Evolutionary conservation across 768 basidiomycete genomes (phyloP).

Genomic region (Piloderma croceum): DNA sequence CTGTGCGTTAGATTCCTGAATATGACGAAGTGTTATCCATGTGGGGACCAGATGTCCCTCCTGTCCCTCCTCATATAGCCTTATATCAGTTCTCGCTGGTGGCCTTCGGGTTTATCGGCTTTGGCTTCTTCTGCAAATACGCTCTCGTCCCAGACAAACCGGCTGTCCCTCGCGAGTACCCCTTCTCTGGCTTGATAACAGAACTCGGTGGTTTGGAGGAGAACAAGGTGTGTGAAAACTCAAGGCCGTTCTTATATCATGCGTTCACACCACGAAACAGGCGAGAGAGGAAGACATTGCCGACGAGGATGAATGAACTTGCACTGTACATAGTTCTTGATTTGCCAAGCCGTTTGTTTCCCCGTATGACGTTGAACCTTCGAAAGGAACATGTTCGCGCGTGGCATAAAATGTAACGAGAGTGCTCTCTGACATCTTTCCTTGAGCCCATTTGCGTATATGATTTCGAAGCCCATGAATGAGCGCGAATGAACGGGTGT

Average conservation of each 20-base stretch:
- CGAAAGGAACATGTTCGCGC: no score
- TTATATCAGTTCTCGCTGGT: conserved; percentile 62
- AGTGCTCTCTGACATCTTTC: no score
- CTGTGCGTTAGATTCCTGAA: conserved; percentile 60
- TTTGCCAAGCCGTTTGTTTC: no score
- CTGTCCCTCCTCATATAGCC: conserved; percentile 53
- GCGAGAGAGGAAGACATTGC: conserved; percentile 32
- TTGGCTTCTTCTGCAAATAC: conserved; percentile 55
- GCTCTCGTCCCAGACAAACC: conserved; percentile 55
- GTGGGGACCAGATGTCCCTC: conserved; percentile 81
- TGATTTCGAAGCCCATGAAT: no score
- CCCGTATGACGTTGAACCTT: no score
- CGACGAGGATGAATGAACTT: conserved; percentile 24
- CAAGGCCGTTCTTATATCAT: background rate
- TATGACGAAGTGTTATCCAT: conserved; percentile 76
- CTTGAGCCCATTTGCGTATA: no score
- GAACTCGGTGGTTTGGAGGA: conserved; percentile 77
- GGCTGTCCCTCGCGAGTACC: conserved; percentile 68
- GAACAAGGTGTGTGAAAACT: conserved; percentile 54
- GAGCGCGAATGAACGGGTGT: no score
- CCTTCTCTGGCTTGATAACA: conserved; percentile 64
- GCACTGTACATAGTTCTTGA: no score
- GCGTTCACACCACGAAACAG: conserved; percentile 19
- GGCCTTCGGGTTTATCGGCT: conserved; percentile 52
- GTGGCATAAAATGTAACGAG: no score